Conservation (phyloP, 768 basidiomycete species). For the Rhodotorula graminis region DNA sequence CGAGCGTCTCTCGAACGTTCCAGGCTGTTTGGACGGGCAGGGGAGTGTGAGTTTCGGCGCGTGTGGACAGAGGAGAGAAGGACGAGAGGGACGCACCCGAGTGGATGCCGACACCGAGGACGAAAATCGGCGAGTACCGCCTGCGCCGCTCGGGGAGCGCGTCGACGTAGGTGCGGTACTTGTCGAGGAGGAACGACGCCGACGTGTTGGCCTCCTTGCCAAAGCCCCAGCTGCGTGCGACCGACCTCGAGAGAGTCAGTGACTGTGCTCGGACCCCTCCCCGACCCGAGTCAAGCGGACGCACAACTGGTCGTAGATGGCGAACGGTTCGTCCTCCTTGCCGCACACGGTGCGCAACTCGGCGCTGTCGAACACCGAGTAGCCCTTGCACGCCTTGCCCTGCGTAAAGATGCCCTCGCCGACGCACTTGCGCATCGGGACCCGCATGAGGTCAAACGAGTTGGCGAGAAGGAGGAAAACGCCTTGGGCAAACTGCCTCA, state of each 20-base stretch:
- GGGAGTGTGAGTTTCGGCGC: no score
- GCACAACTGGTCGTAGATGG: slow-evolving; percentile 10
- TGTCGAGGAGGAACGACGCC: not conserved
- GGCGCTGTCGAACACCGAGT: not conserved
- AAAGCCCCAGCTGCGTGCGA: not conserved
- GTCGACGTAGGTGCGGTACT: not conserved
- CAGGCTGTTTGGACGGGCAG: no score
- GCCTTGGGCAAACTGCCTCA: slow-evolving; percentile 16
- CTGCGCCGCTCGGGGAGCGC: not conserved
- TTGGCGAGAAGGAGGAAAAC: slow-evolving; percentile 4
- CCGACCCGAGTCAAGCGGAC: no score
- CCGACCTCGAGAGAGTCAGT: no score
- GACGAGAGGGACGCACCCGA: not conserved
- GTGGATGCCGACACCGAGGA: slow-evolving; percentile 4
- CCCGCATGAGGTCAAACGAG: not conserved
- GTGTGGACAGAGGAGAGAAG: no score
- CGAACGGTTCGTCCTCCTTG: not conserved
- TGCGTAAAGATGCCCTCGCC: slow-evolving; percentile 9
- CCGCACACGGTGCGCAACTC: not conserved
- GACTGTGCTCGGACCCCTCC: no score
- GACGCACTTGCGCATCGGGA: not conserved
- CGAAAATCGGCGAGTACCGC: not conserved
- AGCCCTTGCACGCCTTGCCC: not conserved
- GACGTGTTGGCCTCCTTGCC: not conserved
- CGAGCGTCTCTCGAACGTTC: not conserved